Percentiles rank a stretch among this genome's conserved stretches.
These are phyloP conservation scores for Nematodospora valgi DNA, from an alignment of 805 yeast genomes.

Conservation along the genomic window DNA sequence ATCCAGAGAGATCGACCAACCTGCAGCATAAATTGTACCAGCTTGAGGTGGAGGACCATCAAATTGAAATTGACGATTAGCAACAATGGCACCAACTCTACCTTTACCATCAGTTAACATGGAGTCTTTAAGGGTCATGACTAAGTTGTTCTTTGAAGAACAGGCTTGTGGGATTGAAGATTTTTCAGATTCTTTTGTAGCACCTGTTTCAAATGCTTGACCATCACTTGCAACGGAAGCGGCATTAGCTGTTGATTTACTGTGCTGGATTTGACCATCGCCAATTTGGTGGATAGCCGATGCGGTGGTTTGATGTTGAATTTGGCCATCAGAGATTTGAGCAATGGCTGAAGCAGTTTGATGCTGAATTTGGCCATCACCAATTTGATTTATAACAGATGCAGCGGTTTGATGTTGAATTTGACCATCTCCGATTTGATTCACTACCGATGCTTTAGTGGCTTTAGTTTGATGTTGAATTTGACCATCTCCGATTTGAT, in stretches of 20 bases:
- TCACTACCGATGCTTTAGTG: constrained; percentile 21
- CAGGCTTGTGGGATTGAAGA: constrained; percentile 37
- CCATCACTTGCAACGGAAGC: constrained; percentile 42
- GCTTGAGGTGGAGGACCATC: constrained; percentile 85
- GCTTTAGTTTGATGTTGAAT: constrained; percentile 34
- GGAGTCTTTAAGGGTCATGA: constrained; percentile 50
- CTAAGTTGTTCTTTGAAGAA: constrained; percentile 46
- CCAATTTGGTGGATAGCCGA: constrained; percentile 28
- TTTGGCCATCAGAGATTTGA: constrained; percentile 32
- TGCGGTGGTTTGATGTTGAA: constrained; percentile 25
- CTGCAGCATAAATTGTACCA: constrained; percentile 63
- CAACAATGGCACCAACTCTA: constrained; percentile 45
- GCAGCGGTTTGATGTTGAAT: constrained; percentile 34
- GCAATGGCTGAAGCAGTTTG: constrained; percentile 14
- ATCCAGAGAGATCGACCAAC: constrained; percentile 49
- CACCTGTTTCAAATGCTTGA: constrained; percentile 31
- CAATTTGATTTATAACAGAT: constrained; percentile 35
- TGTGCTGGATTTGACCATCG: constrained; percentile 28
- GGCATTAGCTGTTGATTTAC: constrained; percentile 14
- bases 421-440: constrained; percentile 48
- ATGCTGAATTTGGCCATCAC: constrained; percentile 47
- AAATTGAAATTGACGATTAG: constrained; percentile 70
- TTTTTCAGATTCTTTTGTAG: constrained; percentile 7
- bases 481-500: constrained; percentile 47
- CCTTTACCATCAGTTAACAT: constrained; percentile 45